Conservation (phyloP, 2,329 filamentous ascomycete species). For the Pseudogymnoascus sp. region DNA sequence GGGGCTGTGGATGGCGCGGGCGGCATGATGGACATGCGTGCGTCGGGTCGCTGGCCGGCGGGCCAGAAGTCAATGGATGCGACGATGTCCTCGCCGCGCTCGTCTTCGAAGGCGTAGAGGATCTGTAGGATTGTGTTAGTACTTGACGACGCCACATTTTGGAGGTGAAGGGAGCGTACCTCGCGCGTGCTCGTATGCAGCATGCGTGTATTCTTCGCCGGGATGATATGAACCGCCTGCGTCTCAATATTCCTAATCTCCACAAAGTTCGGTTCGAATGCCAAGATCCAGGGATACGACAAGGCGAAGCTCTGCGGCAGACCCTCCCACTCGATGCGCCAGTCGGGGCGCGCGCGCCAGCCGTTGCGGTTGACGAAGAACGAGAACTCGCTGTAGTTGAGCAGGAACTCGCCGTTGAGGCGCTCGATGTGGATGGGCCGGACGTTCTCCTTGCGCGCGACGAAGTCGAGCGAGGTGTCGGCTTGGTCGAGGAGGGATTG, state of each 20-base stretch:
- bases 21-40: constrained; percentile 11
- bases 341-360: constrained; percentile 91
- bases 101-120: constrained; percentile 94
- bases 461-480: constrained; percentile 95
- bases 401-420: constrained; percentile 90
- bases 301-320: constrained; percentile 86
- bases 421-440: constrained; percentile 96
- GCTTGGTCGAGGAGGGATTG: constrained; percentile 95
- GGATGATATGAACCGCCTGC: constrained; percentile 90
- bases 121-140: constrained; percentile 53
- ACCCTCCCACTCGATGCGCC: constrained; percentile 97
- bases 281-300: constrained; percentile 93
- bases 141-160: constrained; percentile 15
- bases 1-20: not conserved
- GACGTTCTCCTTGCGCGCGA: constrained; percentile 85
- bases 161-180: constrained; percentile 46
- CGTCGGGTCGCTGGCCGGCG: constrained; percentile 26
- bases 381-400: constrained; percentile 97
- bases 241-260: constrained; percentile 94
- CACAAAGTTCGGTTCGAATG: constrained; percentile 95
- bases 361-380: constrained; percentile 98
- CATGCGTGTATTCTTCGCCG: constrained; percentile 95
- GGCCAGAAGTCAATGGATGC: constrained; percentile 93
- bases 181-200: constrained; percentile 94
- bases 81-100: constrained; percentile 85